Evolutionary conservation across 2,329 filamentous ascomycete genomes (phyloP), one percentile per base, ranked within the genome.

Genomic region (Ilyonectria destructans): DNA sequence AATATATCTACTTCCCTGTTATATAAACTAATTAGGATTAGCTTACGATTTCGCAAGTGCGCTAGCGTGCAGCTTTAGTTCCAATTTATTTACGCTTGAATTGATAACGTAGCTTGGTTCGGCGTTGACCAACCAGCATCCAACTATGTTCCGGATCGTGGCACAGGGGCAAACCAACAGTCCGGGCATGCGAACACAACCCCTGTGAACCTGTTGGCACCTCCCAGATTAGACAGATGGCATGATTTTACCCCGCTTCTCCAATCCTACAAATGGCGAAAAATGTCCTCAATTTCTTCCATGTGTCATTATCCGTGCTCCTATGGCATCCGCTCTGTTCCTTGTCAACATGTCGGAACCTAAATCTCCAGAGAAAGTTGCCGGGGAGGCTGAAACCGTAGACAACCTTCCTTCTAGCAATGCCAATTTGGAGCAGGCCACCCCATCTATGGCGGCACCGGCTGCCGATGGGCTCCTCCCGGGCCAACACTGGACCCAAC

Each of bases 221-320:
- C 29, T n/a, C n/a, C 9, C 49, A 21, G 8, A 35, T 33, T 7
- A 12, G 21, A 35, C 26, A 51, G 26, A 51, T 51, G 48, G 15
- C 48, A 51, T 35, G 9, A 52, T 33, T 6, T 35, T 52, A 52
- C 49, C 49, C 49, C 49, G 49, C 49, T 35, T 29, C 49, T 13
- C 10, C 12, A 6, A 35, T 52, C 26, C 15, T 35, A 33, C 29
- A 52, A 52, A 52, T 33, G 29, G 17, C n/a, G n/a, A 35, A 21
- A 19, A 35, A 31, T 46, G 19, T 23, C 9, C 45, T 46, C 19
- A 46, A 21, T 12, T 46, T 46, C 45, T 13, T 46, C 19, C 7
- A 13, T 46, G 19, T 46, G 19, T 23, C 45, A 43, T 8, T 43
- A 43, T 43, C 40, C 15, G 40, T 8, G 8, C n/a, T n/a, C 15